A percentile compares a stretch with the other conserved stretches of the same genome.
These are phyloP conservation scores for Phytophthora sansomeana DNA, from an alignment of 352 stramenopile species.

Conservation along the genomic window DNA sequence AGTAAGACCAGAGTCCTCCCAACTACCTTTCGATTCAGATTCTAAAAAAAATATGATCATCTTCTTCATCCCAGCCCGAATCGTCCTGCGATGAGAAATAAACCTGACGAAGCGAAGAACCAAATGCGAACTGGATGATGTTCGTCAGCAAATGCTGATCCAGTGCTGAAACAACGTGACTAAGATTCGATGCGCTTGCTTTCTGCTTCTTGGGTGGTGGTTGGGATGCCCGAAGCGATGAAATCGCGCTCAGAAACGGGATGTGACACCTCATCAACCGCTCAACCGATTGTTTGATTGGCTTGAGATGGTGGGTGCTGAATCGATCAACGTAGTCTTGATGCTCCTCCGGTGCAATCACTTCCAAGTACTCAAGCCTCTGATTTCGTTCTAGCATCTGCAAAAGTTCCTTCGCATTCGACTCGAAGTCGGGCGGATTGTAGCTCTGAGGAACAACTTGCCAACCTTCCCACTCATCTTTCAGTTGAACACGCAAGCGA, in stretches of 20 bases:
- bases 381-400: constrained; percentile 7
- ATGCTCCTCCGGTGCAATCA: neutral
- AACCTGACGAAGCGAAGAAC: neutral
- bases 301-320: constrained; percentile 1
- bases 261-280: neutral
- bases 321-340: neutral
- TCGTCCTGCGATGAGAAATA: neutral
- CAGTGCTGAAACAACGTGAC: neutral
- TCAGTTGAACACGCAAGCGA: constrained; percentile 5
- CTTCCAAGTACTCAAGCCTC: constrained; percentile 10
- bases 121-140: neutral
- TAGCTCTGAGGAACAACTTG: neutral
- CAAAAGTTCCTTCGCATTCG: constrained; percentile 2
- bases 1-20: too few species aligned
- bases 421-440: neutral
- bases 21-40: too few species aligned
- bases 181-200: neutral
- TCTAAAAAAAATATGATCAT: neutral
- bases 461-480: neutral
- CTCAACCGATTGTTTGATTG: neutral
- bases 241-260: constrained; percentile 4
- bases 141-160: neutral
- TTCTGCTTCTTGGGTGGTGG: constrained; percentile 4
- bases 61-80: neutral
- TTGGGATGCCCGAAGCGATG: neutral